Percentiles rank a stretch among this genome's conserved stretches.
These are phyloP conservation scores for Hysterium pulicare DNA, from an alignment of 2,329 filamentous ascomycete genomes.

Conservation along the genomic window DNA sequence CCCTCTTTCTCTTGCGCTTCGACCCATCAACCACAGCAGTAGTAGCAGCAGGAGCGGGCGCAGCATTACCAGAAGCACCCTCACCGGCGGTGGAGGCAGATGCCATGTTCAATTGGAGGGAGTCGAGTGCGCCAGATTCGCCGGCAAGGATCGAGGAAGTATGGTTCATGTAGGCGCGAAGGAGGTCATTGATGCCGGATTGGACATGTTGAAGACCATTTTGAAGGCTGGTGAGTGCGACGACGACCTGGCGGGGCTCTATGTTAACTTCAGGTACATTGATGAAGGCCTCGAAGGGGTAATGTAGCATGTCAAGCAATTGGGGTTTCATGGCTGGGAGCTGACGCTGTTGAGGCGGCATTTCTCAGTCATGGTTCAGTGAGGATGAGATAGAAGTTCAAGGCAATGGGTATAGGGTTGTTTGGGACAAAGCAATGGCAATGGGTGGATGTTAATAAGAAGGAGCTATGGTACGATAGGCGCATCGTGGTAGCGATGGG, in stretches of 20 bases:
- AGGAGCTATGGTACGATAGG: too few species aligned
- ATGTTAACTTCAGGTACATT: slow-evolving; percentile 35
- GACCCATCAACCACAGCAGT: slow-evolving; percentile 13
- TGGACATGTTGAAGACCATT: slow-evolving; percentile 43
- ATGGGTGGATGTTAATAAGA: too few species aligned
- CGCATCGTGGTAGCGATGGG: too few species aligned
- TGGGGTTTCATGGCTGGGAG: background rate
- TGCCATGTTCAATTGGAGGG: slow-evolving; percentile 42
- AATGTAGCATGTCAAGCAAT: background rate
- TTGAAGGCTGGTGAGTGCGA: slow-evolving; percentile 75
- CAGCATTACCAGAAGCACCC: slow-evolving; percentile 16
- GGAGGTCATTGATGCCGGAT: slow-evolving; percentile 69
- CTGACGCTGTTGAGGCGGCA: background rate
- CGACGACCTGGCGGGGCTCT: slow-evolving; percentile 58
- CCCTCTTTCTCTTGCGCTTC: slow-evolving; percentile 71
- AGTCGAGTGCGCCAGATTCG: slow-evolving; percentile 34
- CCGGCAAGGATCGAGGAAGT: slow-evolving; percentile 70
- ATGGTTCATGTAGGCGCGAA: slow-evolving; percentile 82
- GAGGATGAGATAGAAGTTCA: too few species aligned
- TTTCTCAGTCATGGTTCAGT: slow-evolving; percentile 5
- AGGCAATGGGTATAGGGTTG: too few species aligned
- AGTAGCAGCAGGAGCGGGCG: slow-evolving; percentile 10
- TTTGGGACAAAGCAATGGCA: too few species aligned
- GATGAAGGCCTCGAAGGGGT: background rate
- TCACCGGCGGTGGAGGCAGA: slow-evolving; percentile 6